Base-by-base conservation (phyloP, 1,284 basidiomycete species). In the Austroboletus niveus region DNA sequence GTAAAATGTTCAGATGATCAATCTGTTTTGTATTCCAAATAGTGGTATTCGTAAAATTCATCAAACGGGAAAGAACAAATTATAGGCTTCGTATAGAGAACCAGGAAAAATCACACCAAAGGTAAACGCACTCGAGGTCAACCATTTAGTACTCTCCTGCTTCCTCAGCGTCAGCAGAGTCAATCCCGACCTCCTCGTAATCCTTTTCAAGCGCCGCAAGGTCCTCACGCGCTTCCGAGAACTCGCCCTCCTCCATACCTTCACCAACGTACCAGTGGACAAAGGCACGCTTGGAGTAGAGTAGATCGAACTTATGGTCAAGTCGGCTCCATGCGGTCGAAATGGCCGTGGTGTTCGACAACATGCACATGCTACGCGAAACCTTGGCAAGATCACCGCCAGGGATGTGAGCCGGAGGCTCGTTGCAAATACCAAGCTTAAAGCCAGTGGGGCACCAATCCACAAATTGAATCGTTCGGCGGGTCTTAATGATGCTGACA, bases 171-270 rank as follows among this genome's bases (percentile, higher is more conserved):
- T 93, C 92, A 43, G 87, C 89, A 47, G 90, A 90, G 77, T 95
- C 93, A 54, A 91, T 87, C 63, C 92, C 93, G 69, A 97, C 94
- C 74, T 95, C 93, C 72, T 94, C 92, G 69, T 95, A 96, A 65
- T 95, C 93, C 76, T 97, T 96, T 80, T 98, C 95, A 54, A 98
- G 84, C 14, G 95, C 95, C 38, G 95, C 95, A 54, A 98, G 85
- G 72, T 98, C 95, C 76, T 98, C 95, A 61, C 95, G 90, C 29
- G 94, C 95, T 77, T 98, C 95, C 44, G 92, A 94, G 77, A 98
- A 96, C 75, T 98, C 95, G 69, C 95, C 94, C 77, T 98, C 95
- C 73, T 98, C 95, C 95, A 98, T 98, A 75, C 95, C 95, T 74
- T 97, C 94, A 62, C 94, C 94, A 57, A 94, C 92, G 64, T 95